Evolutionary conservation across 345 rosid genomes (phyloP), one percentile per base, ranked within the genome.

Genomic region (Brassica incana): DNA sequence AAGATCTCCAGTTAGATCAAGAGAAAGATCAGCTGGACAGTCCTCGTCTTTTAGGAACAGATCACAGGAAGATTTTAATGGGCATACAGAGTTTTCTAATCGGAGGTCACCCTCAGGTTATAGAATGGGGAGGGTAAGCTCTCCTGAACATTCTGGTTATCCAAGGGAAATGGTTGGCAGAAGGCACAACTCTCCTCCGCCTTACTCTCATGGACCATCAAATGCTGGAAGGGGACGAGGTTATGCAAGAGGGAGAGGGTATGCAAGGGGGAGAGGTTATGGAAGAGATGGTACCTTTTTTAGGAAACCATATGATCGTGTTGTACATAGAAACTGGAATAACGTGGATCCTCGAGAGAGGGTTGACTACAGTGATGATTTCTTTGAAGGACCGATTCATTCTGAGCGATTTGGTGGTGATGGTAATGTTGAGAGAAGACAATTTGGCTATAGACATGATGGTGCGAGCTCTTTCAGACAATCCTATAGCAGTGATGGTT

Each of bases 21-120:
- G 90, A 65, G 81, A 87, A 66, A 86, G 88, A 59, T 86, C 95
- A 69, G 89, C 91, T 62, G 87, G 88, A 87, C 84, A 86, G 58
- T 90, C 97, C 88, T 81, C 90, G 16, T 81, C 97, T 77, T 84
- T 87, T 12, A 83, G 92, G 87, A 87, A 91, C 83, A 87, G 96
- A 77, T 82, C 98, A 29, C 91, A 90, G 7, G 91, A 90, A 73
- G 91, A 84, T 2, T 90, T 88, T 81, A 85, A 77, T 83, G 90
- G 90, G 64, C 86, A 83, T 67, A 72, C 86, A 65, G 94, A 90
- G 23, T 85, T 91, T 82, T 79, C 85, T 75, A 84, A 77, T 81
- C 85, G 84, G 71, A 85, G 90, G 65, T 90, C 96, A 40, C 87
- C 97, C 66, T 89, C 91, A 73, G 77, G 85, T 76, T 89, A 81